Evolutionary conservation across 2,329 filamentous ascomycete species (phyloP), one percentile per base, ranked within the genome.

Genomic region (Penicillium verrucosum): DNA sequence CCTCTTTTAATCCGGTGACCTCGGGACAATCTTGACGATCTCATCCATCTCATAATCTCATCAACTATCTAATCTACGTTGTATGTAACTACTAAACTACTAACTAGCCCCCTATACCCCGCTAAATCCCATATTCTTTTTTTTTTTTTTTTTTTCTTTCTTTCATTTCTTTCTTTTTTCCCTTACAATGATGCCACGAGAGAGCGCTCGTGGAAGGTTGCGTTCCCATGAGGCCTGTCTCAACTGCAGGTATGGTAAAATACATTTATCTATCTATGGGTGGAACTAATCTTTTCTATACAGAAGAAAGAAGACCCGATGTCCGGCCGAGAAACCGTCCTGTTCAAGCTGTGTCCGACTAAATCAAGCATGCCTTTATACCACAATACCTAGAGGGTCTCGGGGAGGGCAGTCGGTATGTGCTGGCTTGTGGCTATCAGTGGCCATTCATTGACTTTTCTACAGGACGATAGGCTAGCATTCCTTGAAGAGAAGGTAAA

Each of bases 401-500:
- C 73, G 74, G 36, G 72, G 70, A 59, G 77, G 75, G 25, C 77
- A 73, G 66, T 80, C 79, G 63, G 79, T 81, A 76, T 37, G 64
- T 41, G 12, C 1, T 7, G 25, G 38, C 23, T n/a, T 51, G 8
- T 37, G 23, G n/a, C 21, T 12, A 8, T 36, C n/a, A 29, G 12
- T 30, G 5, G 12, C 27, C 36, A 23, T 45, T 29, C 30, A 49
- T 42, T 65, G 29, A 61, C 50, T 12, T 7, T 30, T 12, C 7
- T 18, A 18, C 41, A 82, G 80, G 78, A 80, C 60, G 80, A 82
- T 65, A 73, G 80, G 60, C 69, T 82, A n/a, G 78, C 78, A 14
- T 76, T 78, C 49, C 62, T 82, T 40, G 80, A 82, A 68, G 79
- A 81, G 67, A 82, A 82, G 65, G 74, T 82, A 45, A 79, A 82